phyloP scores from a whole-genome alignment of 2,329 filamentous ascomycete species.

The Colletotrichum liriopes region DNA sequence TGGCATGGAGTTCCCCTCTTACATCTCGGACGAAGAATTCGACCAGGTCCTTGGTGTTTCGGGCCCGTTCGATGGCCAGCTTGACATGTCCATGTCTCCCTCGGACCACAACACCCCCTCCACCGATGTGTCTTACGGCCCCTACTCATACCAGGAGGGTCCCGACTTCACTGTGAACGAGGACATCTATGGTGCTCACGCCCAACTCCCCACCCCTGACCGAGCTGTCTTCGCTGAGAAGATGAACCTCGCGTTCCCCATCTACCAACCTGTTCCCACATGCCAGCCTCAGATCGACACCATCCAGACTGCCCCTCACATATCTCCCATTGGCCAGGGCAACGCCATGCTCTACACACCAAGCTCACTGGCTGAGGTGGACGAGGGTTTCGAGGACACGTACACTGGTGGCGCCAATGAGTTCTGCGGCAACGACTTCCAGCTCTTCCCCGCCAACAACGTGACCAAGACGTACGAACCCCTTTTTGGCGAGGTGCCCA shows the following conservation, averaged over 20 bases:
- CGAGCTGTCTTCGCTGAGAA: constrained; percentile 46
- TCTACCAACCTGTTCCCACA: constrained; percentile 51
- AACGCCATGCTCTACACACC: constrained; percentile 80
- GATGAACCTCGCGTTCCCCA: constrained; percentile 38
- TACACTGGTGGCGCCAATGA: constrained; percentile 56
- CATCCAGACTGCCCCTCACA: constrained; percentile 63
- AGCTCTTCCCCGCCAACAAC: constrained; percentile 67
- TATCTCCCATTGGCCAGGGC: constrained; percentile 79
- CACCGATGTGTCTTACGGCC: constrained; percentile 58
- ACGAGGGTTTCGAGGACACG: constrained; percentile 76
- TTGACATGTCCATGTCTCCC: constrained; percentile 61
- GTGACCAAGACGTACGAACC: constrained; percentile 61
- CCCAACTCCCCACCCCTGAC: constrained; percentile 68
- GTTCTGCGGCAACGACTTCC: constrained; percentile 70
- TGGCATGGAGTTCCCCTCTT: constrained; percentile 64
- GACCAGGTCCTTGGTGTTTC: constrained; percentile 50
- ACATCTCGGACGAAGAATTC: constrained; percentile 65
- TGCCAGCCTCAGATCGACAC: constrained; percentile 54
- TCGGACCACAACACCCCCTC: constrained; percentile 68
- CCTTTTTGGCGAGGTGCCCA: constrained; percentile 67
- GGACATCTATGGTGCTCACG: constrained; percentile 73
- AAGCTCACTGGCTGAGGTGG: constrained; percentile 71
- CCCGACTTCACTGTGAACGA: constrained; percentile 75
- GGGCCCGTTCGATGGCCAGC: constrained; percentile 48
- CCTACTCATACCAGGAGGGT: constrained; percentile 71